Evolutionary conservation across 352 stramenopile species (phyloP), one percentile per base, ranked within the genome.

Genomic region (Pythium diclinum): DNA sequence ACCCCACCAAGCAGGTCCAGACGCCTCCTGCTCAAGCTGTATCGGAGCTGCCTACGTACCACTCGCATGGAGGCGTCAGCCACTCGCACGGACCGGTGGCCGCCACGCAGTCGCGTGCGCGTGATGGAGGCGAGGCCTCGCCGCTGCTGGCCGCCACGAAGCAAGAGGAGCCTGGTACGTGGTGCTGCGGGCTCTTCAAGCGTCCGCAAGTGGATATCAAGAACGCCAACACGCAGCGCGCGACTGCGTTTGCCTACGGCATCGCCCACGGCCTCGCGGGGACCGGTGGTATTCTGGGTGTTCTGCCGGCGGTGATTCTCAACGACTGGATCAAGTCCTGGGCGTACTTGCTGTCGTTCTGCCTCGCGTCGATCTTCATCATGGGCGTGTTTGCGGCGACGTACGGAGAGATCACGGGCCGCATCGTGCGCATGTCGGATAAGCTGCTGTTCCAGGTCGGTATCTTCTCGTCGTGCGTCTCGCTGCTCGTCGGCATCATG

Each of bases 311-410:
- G 0, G 79, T 96, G 16, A 77, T 93, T 49, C 65, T 95, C 30
- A 77, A 89, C 59, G 72, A 92, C 64, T 78, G 66, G 63, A 61
- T 63, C 56, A 74, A 88, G 36, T 89, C 83, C 19, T 69, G 72
- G 30, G 65, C 87, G 23, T 97, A 96, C 71, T 63, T 97, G 19
- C 62, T 77, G 6, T 83, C 80, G 23, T 96, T 96, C 73, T 96
- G 87, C 62, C 30, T 88, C 9, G 81, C 77, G n/a, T 90, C 74
- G 54, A 96, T 89, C 56, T 68, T 96, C 44, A 89, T 90, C 28
- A 96, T 97, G 86, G 88, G 87, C 46, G 73, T 76, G 4, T 97
- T 96, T 74, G 83, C 90, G 0, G 74, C 78, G 4, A 61, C 82
- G 0, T 96, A 94, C 67, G 86, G 90, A 25, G 77, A 83, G 53